Conservation (phyloP, 495 filamentous ascomycete genomes). For the Podospora bellae-mahoneyi region DNA sequence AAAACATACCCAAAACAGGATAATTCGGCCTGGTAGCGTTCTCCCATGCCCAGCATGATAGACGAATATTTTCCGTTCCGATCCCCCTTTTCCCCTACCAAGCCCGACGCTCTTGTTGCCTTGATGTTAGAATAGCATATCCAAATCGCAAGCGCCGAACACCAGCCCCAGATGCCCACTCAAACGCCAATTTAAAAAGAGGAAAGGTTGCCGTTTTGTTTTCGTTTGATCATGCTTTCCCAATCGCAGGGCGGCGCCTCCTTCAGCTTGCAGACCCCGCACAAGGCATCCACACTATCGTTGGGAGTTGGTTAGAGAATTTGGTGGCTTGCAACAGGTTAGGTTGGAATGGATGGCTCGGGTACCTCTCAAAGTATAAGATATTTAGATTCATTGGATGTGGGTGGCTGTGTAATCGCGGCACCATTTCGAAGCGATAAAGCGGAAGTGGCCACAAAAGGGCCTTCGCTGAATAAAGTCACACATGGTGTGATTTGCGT, state of each 20-base stretch:
- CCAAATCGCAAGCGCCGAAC: background rate
- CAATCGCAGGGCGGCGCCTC: constrained; percentile 17
- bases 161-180: background rate
- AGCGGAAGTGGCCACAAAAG: constrained; percentile 29
- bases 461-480: constrained; percentile 26
- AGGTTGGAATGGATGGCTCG: background rate
- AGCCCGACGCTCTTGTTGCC: background rate
- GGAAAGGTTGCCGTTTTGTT: background rate
- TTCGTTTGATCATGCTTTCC: constrained; percentile 26
- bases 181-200: background rate
- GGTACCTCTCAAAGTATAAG: constrained; percentile 25
- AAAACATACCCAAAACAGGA: background rate
- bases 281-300: constrained; percentile 13
- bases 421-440: constrained; percentile 31
- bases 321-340: background rate
- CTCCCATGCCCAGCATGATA: background rate
- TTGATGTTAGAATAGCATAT: background rate
- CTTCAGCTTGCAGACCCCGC: constrained; percentile 29
- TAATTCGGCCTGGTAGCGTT: background rate
- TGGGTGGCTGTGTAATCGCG: constrained; percentile 22
- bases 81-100: background rate
- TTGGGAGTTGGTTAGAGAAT: background rate
- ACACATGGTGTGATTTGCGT: constrained; percentile 13
- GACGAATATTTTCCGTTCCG: background rate
- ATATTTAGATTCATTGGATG: constrained; percentile 29